Conservation (phyloP, 2,329 filamentous ascomycete genomes). For the Exophiala sp. region DNA sequence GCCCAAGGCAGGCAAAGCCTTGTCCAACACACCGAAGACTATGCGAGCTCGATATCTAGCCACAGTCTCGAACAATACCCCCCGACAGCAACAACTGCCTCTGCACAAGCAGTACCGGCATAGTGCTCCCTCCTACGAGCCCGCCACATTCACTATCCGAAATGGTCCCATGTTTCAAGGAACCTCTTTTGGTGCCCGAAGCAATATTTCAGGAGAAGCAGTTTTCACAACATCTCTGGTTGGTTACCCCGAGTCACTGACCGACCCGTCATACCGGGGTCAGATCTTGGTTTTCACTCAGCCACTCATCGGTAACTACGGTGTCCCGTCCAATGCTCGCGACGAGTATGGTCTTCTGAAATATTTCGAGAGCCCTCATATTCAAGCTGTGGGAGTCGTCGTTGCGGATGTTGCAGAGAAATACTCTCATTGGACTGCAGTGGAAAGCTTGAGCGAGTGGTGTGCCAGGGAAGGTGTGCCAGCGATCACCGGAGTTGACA, state of each 20-base stretch:
- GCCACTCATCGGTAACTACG: constrained; percentile 96
- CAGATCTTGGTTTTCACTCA: constrained; percentile 99
- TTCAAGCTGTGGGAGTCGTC: constrained; percentile 92
- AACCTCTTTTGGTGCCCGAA: constrained; percentile 91
- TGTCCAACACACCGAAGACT: constrained; percentile 30
- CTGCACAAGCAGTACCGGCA: constrained; percentile 41
- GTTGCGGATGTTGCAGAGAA: constrained; percentile 88
- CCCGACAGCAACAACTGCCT: constrained; percentile 33
- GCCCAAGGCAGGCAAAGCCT: constrained; percentile 41
- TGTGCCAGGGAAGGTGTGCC: constrained; percentile 94
- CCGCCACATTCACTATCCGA: constrained; percentile 91
- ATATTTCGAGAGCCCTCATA: constrained; percentile 97
- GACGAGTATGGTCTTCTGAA: constrained; percentile 88
- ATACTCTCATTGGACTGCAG: constrained; percentile 98
- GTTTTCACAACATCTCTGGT: constrained; percentile 98
- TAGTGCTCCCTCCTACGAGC: constrained; percentile 64
- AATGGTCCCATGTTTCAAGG: constrained; percentile 95
- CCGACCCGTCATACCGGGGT: constrained; percentile 61
- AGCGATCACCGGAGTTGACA: constrained; percentile 94
- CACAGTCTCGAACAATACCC: constrained; percentile 26
- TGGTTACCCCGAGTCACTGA: constrained; percentile 87
- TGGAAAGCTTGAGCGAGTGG: constrained; percentile 89
- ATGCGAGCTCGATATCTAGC: constrained; percentile 33
- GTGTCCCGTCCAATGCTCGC: constrained; percentile 77
- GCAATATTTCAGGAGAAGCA: constrained; percentile 94